A percentile compares a stretch with the other conserved stretches of the same genome.
phyloP scores from a whole-genome alignment of 2,329 filamentous ascomycete species.

The Colletotrichum destructivum region DNA sequence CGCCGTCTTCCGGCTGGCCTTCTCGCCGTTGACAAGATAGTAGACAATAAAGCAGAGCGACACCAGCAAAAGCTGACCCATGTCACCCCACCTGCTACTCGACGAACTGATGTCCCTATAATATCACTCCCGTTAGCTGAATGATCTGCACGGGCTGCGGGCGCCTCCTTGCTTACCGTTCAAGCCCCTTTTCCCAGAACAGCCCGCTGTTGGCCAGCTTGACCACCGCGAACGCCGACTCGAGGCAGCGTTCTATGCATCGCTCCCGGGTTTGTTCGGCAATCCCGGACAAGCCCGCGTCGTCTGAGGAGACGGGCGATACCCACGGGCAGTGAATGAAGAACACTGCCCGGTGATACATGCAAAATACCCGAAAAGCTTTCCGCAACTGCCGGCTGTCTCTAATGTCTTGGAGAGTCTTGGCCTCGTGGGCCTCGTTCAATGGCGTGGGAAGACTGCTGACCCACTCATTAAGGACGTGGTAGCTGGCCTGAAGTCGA shows the following conservation, averaged over 20 bases:
- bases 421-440: slow-evolving; percentile 24
- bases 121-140: background rate
- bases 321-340: slow-evolving; percentile 36
- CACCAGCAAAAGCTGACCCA: slow-evolving; percentile 35
- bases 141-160: accelerated
- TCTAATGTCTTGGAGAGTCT: slow-evolving; percentile 18
- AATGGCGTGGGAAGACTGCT: slow-evolving; percentile 21
- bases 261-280: slow-evolving; percentile 19
- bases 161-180: slow-evolving; percentile 1
- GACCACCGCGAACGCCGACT: slow-evolving; percentile 31
- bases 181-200: slow-evolving; percentile 31
- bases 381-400: slow-evolving; percentile 22
- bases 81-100: slow-evolving; percentile 28
- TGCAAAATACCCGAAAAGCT: slow-evolving; percentile 34
- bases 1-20: slow-evolving; percentile 15
- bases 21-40: slow-evolving; percentile 29
- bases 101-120: slow-evolving; percentile 19
- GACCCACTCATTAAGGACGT: slow-evolving; percentile 31
- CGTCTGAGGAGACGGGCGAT: slow-evolving; percentile 6
- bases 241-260: slow-evolving; percentile 27
- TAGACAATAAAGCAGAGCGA: slow-evolving; percentile 39
- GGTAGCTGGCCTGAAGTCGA: slow-evolving; percentile 28
- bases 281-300: background rate
- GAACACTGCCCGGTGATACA: slow-evolving; percentile 31
- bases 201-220: slow-evolving; percentile 32